Base-by-base conservation (phyloP, 495 filamentous ascomycete genomes). In the Xylaria scruposa region DNA sequence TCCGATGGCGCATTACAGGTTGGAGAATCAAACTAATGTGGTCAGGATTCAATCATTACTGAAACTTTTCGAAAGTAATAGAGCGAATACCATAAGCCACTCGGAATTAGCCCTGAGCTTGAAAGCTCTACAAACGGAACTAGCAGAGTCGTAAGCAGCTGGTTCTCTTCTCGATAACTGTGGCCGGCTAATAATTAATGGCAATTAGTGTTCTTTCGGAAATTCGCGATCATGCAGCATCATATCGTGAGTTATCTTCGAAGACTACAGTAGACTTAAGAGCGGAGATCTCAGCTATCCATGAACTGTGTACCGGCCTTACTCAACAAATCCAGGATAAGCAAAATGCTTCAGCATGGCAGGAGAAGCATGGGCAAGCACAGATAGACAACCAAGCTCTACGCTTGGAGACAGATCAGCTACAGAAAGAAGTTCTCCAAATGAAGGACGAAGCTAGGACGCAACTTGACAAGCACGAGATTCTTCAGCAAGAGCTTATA, bases 361-460 rank as follows among this genome's bases (percentile, higher is more conserved):
- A 76, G 63, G 58, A 63, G 26, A 78, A 59, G 17, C 62, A 47
- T 29, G 49, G 66, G 6, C 49, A 75, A 7, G 53, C 64, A 9
- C 51, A 70, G 21, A 46, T 72, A 59, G 70, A 74, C 31, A 26
- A 70, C 21, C 72, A 78, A 56, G 51, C 12, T 53, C 46, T 76
- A 7, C 42, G 54, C 12, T 66, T 49, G 7, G 72, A 78, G 29
- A 64, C 77, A 44, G 73, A 78, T 13, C 38, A 47, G 12, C 62
- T 79, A 8, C 73, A 76, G 59, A 60, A 72, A 33, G 76, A 83
- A 13, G 31, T 82, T 49, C 15, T 68, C 2, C 68, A 73, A 36
- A 73, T 67, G 68, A 54, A 63, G 53, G 47, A 26, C 47, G 58
- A 69, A 69, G 12, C 70, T 4, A 67, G 58, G 17, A 66, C 6